These are phyloP conservation scores for Paracoccidioides brasiliensis DNA, from an alignment of 2,329 filamentous ascomycete genomes.

Conservation along the genomic window DNA sequence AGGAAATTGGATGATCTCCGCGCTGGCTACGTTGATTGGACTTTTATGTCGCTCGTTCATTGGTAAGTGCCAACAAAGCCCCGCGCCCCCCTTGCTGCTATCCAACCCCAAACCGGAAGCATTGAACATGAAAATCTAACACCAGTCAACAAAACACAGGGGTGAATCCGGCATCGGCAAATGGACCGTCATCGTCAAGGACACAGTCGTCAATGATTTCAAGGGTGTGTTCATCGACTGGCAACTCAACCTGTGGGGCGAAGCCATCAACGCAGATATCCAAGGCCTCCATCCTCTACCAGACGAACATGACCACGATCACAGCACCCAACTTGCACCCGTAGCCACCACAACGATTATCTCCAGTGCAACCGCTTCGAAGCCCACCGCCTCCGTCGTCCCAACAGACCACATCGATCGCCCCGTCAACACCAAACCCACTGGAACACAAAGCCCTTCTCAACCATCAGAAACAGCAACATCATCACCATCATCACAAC, in stretches of 20 bases:
- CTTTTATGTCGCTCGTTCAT: slow-evolving; percentile 96
- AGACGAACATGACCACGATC: slow-evolving; percentile 65
- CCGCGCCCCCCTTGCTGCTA: neutral
- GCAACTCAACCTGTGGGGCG: slow-evolving; percentile 89
- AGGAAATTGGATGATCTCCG: slow-evolving; percentile 54
- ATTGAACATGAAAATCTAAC: neutral
- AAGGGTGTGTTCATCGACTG: slow-evolving; percentile 76
- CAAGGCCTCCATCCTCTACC: slow-evolving; percentile 70
- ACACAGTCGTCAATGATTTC: slow-evolving; percentile 63
- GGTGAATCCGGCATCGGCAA: slow-evolving; percentile 76
- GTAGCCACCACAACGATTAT: slow-evolving; percentile 45
- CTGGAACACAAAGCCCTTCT: slow-evolving; percentile 15
- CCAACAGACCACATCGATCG: slow-evolving; percentile 54
- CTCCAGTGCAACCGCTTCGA: slow-evolving; percentile 44
- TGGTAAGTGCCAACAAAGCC: slow-evolving; percentile 47
- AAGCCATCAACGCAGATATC: slow-evolving; percentile 62
- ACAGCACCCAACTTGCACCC: slow-evolving; percentile 56
- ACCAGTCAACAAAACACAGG: slow-evolving; percentile 37
- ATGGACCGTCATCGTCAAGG: slow-evolving; percentile 85
- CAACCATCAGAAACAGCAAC: slow-evolving; percentile 2
- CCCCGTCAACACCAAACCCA: slow-evolving; percentile 48
- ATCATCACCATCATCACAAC: slow-evolving; percentile 16
- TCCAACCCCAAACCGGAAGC: neutral
- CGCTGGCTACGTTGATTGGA: slow-evolving; percentile 83
- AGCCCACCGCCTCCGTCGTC: slow-evolving; percentile 31